Evolutionary conservation across 306 rosid species (phyloP), one percentile per base, ranked within the genome.

Genomic region (Cucurbita argyrosperma): DNA sequence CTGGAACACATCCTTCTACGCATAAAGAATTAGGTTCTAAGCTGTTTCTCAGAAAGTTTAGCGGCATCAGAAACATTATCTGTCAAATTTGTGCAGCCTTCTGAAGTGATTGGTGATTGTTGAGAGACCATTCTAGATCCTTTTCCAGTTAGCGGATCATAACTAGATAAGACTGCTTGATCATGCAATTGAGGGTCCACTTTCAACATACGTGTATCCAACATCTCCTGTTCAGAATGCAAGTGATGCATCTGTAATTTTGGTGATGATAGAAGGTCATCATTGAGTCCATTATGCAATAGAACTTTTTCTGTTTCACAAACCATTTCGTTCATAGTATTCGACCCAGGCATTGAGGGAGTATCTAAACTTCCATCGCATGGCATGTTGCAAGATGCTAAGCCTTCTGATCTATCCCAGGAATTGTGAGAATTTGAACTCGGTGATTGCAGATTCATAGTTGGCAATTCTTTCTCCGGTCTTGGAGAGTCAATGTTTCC

Each of bases 381-480:
- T 70, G 74, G 59, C 46, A 30, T 70, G 56, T 46, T 50, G 74
- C 59, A 49, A 50, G 59, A 30, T 49, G 15, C 19, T 9, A 50
- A 62, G 40, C 71, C 80, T 70, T 77, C 74, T 71, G 81, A 82
- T 78, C 60, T 78, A 76, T 79, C 76, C 30, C 18, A 0, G 8
- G 68, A 71, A 60, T 69, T 81, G 74, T 21, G 51, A 74, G 26
- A 5, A 52, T 72, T 13, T 53, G 84, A 82, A 68, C 66, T 50
- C 39, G 10, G 40, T 76, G 76, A 74, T 46, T 63, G 80, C 55
- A 55, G 52, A 15, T 49, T 68, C 74, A 37, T 52, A 35, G 74
- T 61, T 77, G 81, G 76, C 81, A 72, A 72, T 54, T 64, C 80
- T 77, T 80, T 84, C 71, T 68, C 78, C 42, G 23, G 77, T 52